Evolutionary conservation across 2,329 filamentous ascomycete species (phyloP), one percentile per base, ranked within the genome.

Genomic region (Dactylellina sp.): DNA sequence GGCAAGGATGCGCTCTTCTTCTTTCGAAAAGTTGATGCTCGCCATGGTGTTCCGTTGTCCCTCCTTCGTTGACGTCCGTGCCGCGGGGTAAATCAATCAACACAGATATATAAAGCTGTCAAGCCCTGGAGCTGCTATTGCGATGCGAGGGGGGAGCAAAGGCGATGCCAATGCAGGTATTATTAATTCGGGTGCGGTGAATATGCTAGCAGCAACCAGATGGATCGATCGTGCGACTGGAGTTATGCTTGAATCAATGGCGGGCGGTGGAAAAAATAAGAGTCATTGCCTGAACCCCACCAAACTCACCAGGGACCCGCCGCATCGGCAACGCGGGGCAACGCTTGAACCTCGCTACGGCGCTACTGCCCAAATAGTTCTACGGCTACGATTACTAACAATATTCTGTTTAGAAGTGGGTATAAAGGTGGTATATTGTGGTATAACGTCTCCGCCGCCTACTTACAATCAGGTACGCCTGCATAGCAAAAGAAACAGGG

Each of bases 1-100:
- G 80, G 89, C 85, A 81, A 98, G 89, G 81, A 93, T 87, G 76
- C 85, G 87, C 84, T 96, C 91, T 86, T 98, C 94, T 82, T 95
- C 91, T 82, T 91, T 90, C 66, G 94, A 91, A 82, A 98, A 98
- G 83, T 94, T 88, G 84, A 98, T 94, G 80, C 90, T 92, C 90
- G 93, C 92, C 70, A 74, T 74, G 25, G 59, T 63, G 6, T 32
- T 28, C 46, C 42, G 35, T 50, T 37, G 24, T 59, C 76, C 77
- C 71, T 70, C 56, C 24, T 53, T 46, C 16, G 25, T 32, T 20
- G 22, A 14, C 16, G 37, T 40, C 9, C 11, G 6, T 16, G 39
- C 14, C 7, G 52, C 22, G 28, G 37, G 40, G 47, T 47, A 40
- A 42, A 53, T 44, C 35, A 52, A n/a, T 52, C 16, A 7, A 28